Evolutionary conservation across 768 basidiomycete genomes (phyloP), one percentile per base, ranked within the genome.

Genomic region (Terana coerulea): DNA sequence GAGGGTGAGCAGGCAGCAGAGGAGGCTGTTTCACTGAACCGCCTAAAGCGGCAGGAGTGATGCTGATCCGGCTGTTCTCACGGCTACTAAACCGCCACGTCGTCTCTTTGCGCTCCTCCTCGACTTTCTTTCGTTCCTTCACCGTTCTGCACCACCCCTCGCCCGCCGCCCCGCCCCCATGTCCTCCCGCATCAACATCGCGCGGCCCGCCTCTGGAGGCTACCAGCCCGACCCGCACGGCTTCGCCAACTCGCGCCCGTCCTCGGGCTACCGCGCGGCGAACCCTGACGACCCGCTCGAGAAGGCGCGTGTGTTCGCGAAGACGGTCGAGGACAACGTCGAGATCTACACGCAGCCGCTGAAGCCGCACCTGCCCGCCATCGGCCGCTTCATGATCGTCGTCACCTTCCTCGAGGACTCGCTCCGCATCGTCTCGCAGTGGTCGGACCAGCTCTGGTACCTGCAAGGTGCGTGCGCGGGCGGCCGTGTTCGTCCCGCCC

Each of bases 361-460:
- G 70, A 86, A 86, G 67, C 97, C 97, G 47, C 85, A 95, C 68
- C 78, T 99, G 61, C 97, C 97, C 35, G 86, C 91, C 49, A 85
- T 98, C 68, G 95, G 94, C 52, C 83, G 97, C 61, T 98, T 98
- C 72, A 70, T 99, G 53, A 98, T 98, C 69, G 92, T 99, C 47
- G 93, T 97, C 35, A 99, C 97, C 9, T 99, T 99, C 73, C 75
- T 95, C 69, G 97, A 99, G 76, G 97, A 99, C 66, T 91, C 97
- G 8, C 69, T 95, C 63, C 76, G 97, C 57, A 98, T 98, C 64
- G 48, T 91, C 53, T 91, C 93, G 2, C 95, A 98, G 68, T 98
- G 94, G 93, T 67, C 81, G 42, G 97, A 99, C 74, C 97, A 99
- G 71, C 81, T 97, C 49, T 99, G 95, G 92, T 99, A 98, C 70